Conservation (phyloP, 1,139 yeast species). For the Kodamaea fungicola region DNA sequence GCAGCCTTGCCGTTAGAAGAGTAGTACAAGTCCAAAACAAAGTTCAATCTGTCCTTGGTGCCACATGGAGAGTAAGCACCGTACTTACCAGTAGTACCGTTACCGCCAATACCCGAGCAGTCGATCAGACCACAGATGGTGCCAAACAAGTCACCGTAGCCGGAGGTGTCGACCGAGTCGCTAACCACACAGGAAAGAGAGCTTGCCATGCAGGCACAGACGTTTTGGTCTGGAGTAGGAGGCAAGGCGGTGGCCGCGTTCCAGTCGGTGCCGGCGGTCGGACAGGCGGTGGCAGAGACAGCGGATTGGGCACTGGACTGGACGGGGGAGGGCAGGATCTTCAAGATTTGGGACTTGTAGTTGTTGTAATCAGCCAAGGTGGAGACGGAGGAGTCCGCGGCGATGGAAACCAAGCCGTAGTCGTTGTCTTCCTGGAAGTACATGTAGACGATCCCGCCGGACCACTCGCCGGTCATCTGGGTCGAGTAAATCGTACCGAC, state of each 20-base stretch:
- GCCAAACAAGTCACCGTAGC: slow-evolving; percentile 52
- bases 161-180: slow-evolving; percentile 12
- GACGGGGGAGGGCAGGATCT: slow-evolving; percentile 32
- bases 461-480: slow-evolving; percentile 34
- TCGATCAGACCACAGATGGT: slow-evolving; percentile 48
- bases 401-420: slow-evolving; percentile 66
- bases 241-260: slow-evolving; percentile 43
- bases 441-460: slow-evolving; percentile 77
- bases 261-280: slow-evolving; percentile 21
- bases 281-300: slow-evolving; percentile 40
- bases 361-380: slow-evolving; percentile 55
- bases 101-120: slow-evolving; percentile 52
- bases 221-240: slow-evolving; percentile 62
- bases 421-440: slow-evolving; percentile 62
- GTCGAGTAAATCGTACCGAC: slow-evolving; percentile 57
- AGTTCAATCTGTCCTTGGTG: slow-evolving; percentile 59
- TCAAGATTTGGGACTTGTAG: slow-evolving; percentile 46
- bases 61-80: slow-evolving; percentile 28
- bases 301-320: slow-evolving; percentile 13
- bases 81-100: slow-evolving; percentile 47
- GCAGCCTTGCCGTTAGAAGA: slow-evolving; percentile 36
- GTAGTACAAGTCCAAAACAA: slow-evolving; percentile 59
- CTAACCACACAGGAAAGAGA: slow-evolving; percentile 18
- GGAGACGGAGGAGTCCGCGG: slow-evolving; percentile 36
- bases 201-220: slow-evolving; percentile 48